Evolutionary conservation across 2,329 filamentous ascomycete genomes (phyloP).

Genomic region (Pleoardoris graminearum): DNA sequence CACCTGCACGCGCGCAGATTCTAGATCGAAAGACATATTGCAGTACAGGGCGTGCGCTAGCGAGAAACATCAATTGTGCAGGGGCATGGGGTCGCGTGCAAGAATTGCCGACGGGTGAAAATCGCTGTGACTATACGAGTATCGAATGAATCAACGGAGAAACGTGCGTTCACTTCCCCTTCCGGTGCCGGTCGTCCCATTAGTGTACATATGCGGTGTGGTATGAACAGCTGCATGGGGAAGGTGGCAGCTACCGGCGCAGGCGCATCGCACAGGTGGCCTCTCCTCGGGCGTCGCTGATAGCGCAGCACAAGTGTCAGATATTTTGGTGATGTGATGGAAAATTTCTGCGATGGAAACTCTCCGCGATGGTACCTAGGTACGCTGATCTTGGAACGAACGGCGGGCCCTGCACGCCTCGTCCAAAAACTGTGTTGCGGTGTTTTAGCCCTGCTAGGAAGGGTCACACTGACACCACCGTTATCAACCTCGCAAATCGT

Average conservation of each 20-base stretch:
- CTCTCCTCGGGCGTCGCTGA: not conserved
- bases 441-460: not conserved
- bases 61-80: not conserved
- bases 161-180: not conserved
- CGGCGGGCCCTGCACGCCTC: not conserved
- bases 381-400: not conserved
- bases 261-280: conserved; percentile 4
- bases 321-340: not conserved
- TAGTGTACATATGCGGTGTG: not conserved
- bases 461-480: not conserved
- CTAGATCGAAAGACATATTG: not conserved
- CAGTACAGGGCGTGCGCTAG: not conserved
- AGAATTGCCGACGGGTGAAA: not conserved
- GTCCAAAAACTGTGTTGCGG: not conserved
- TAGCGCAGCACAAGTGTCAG: not conserved
- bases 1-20: not conserved
- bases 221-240: not conserved
- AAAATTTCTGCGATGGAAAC: too few species aligned
- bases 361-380: too few species aligned
- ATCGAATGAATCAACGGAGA: not conserved
- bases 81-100: conserved; percentile 2
- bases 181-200: not conserved
- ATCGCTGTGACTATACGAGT: conserved; percentile 2
- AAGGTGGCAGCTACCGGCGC: not conserved
- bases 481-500: not conserved